Evolutionary conservation across 257 asterid genomes (phyloP), one percentile per base, ranked within the genome.

Genomic region (Lycium barbarum): DNA sequence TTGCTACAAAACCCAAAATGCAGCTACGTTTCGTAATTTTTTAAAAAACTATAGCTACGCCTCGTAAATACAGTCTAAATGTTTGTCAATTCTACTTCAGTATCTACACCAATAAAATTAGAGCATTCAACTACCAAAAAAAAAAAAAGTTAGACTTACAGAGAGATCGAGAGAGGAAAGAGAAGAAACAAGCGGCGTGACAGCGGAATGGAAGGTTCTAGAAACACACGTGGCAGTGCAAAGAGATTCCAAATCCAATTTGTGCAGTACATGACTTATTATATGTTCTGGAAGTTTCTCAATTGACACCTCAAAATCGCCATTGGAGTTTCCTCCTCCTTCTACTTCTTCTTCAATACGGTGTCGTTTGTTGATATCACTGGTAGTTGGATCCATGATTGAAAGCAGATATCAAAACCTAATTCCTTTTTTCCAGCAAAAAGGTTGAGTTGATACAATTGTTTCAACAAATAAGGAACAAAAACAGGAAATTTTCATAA

Each of bases 201-300:
- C 93, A 55, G 83, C 49, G 54, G 92, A 89, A 49, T 83, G 84
- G 70, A 93, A 86, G 82, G 83, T 43, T 55, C 86, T 88, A 58
- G 90, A 89, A 61, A 90, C 97, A 81, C 97, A 92, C 13, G 97
- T 90, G 62, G 88, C 79, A 14, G 95, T 81, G 85, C 95, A 91
- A 61, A 92, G 91, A 20, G 98, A 89, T 11, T 83, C 92, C 83
- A 95, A 89, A 71, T 92, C 91, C 79, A 95, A 40, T 87, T 90
- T 89, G 17, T 85, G 84, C 73, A 93, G 84, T 62, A 94, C 87
- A 58, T 88, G 90, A 53, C 62, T n/a, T 26, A 92, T 26, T 81
- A 91, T 38, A 83, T 90, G 45, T 79, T 90, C 91, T 14, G 97
- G 97, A 7, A 93, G 91, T 58, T 85, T 87, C 47, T 90, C 93